Conservation (phyloP, 1,284 basidiomycete genomes). For the Heterobasidion irregulare region DNA sequence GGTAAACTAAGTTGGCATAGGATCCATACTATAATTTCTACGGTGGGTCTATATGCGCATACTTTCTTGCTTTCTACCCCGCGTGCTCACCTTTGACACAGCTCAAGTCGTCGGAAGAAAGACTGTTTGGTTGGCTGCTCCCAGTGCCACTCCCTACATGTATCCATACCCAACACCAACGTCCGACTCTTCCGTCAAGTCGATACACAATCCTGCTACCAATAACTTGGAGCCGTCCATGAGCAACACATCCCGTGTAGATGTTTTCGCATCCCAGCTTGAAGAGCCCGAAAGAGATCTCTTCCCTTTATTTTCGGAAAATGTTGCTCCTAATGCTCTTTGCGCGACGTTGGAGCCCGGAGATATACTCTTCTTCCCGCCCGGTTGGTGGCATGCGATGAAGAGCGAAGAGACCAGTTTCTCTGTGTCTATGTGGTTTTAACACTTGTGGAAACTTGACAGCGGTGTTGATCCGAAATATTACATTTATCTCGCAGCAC, state of each 20-base stretch:
- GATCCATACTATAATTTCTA: constrained; percentile 94
- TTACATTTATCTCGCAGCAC: too few species aligned
- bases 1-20: constrained; percentile 27
- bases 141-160: constrained; percentile 46
- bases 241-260: constrained; percentile 60
- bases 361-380: constrained; percentile 82
- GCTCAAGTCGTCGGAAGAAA: constrained; percentile 87
- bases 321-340: constrained; percentile 59
- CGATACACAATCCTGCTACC: constrained; percentile 26
- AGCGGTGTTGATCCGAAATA: too few species aligned
- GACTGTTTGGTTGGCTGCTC: constrained; percentile 90
- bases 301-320: constrained; percentile 43
- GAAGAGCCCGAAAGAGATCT: constrained; percentile 15
- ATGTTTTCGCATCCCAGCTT: constrained; percentile 46
- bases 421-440: constrained; percentile 81
- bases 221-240: constrained; percentile 34
- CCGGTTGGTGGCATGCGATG: constrained; percentile 94
- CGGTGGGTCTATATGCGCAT: constrained; percentile 35
- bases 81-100: constrained; percentile 21
- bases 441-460: constrained; percentile 7
- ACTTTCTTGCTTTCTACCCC: not conserved
- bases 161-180: constrained; percentile 31
- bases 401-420: constrained; percentile 69
- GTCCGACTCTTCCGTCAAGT: constrained; percentile 5
- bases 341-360: constrained; percentile 67